Evolutionary conservation across 257 asterid species (phyloP).

Genomic region (Parsonsia alboflavescens): DNA sequence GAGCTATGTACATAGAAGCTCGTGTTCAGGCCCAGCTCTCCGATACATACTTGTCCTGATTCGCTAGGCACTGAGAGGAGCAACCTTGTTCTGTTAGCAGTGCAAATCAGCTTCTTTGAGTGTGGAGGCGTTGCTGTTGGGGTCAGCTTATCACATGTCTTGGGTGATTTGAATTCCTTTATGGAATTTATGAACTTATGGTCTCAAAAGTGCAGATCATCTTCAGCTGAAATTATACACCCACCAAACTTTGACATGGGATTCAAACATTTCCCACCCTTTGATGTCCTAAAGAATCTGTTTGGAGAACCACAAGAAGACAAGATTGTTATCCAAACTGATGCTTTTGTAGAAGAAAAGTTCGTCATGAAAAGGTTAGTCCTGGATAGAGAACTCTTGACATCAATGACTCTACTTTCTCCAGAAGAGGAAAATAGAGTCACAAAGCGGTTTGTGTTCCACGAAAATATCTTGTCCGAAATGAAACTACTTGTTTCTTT

Average conservation of each 20-base stretch:
- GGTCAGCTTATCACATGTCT: conserved; percentile 23
- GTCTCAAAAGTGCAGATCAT: conserved; percentile 15
- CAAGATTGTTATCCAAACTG: neutral
- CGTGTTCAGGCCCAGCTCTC: conserved; percentile 17
- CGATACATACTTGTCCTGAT: neutral
- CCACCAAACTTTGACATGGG: conserved; percentile 16
- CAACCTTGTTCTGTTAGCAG: neutral
- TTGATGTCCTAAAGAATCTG: neutral
- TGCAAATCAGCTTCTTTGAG: conserved; percentile 27
- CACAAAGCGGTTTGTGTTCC: conserved; percentile 16
- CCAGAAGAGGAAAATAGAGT: conserved; percentile 4
- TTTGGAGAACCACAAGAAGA: neutral
- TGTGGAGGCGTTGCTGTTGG: conserved; percentile 39
- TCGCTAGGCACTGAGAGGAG: neutral
- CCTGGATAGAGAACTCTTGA: too few species aligned
- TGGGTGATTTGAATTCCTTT: conserved; percentile 26
- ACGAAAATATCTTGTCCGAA: conserved; percentile 6
- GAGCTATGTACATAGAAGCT: conserved; percentile 20
- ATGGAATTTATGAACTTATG: conserved; percentile 20
- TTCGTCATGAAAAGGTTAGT: neutral
- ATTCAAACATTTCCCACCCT: conserved; percentile 1
- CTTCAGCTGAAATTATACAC: neutral
- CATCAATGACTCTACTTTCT: too few species aligned
- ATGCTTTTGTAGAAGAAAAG: neutral
- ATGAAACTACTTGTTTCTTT: neutral